These are phyloP conservation scores for Acanthamoeba sp. DNA, from an alignment of 208 protist genomes.

Conservation along the genomic window DNA sequence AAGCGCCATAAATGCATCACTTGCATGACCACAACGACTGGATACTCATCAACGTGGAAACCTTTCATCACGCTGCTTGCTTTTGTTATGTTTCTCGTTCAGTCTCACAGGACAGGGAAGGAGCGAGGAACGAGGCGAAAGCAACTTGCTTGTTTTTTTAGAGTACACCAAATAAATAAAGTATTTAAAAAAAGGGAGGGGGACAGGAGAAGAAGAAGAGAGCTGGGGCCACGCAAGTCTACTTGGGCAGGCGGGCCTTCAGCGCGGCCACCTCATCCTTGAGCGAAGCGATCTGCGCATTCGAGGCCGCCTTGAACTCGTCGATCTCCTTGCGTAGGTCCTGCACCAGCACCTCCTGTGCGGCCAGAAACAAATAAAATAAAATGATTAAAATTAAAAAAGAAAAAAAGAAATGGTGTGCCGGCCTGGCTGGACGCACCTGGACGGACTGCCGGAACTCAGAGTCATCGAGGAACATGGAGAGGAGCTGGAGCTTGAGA, in stretches of 20 bases:
- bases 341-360: conserved; percentile 14
- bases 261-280: conserved; percentile 8
- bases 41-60: no score
- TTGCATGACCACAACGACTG: no score
- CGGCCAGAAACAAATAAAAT: not conserved
- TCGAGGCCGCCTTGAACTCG: conserved; percentile 37
- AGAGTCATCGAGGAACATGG: conserved; percentile 59
- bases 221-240: not conserved
- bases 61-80: no score
- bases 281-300: conserved; percentile 20
- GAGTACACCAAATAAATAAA: no score
- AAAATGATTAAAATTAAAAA: not conserved
- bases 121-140: no score
- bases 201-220: conserved; percentile 36
- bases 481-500: conserved; percentile 34
- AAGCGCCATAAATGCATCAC: no score
- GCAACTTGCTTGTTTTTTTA: no score
- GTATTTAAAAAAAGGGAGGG: not conserved
- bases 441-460: conserved; percentile 57
- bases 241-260: not conserved
- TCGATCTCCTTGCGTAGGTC: conserved; percentile 13
- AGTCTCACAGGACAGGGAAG: no score
- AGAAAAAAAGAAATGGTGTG: no score
- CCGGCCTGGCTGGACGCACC: no score
- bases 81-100: no score